Percentiles rank a stretch among this genome's conserved stretches.
Evolutionary conservation across 129 eudicot genomes (phyloP).

Genomic region (Artemisia annua): DNA sequence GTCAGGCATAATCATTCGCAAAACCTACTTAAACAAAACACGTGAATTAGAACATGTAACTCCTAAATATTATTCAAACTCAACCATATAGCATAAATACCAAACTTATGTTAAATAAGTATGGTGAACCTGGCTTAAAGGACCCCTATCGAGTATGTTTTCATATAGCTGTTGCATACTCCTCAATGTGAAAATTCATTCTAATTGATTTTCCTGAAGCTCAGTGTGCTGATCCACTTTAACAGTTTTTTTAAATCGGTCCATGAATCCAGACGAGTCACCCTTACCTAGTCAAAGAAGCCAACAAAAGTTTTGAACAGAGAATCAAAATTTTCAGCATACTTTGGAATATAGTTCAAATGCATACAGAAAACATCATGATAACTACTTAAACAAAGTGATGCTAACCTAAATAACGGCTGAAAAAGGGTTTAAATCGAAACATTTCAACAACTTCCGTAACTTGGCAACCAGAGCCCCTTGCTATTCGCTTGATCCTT

Average conservation of each 20-base stretch:
- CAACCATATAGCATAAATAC: too few species aligned
- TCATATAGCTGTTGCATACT: slow-evolving; percentile 80
- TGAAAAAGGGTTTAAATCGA: slow-evolving; percentile 89
- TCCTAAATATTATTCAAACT: not conserved
- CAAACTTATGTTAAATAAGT: not conserved
- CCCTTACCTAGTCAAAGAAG: slow-evolving; percentile 68
- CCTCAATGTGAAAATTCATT: slow-evolving; percentile 76
- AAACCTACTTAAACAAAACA: slow-evolving; percentile 47
- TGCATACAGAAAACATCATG: not conserved
- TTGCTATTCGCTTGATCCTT: too few species aligned
- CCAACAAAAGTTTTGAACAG: not conserved
- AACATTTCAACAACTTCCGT: slow-evolving; percentile 93
- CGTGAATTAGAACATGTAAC: not conserved
- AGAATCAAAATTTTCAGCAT: not conserved
- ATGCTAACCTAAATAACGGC: slow-evolving; percentile 83
- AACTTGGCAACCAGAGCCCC: not conserved
- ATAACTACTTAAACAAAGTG: not conserved
- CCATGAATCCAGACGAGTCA: slow-evolving; percentile 86
- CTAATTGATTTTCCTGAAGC: slow-evolving; percentile 81
- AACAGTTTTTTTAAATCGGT: slow-evolving; percentile 90
- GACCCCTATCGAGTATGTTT: slow-evolving; percentile 80
- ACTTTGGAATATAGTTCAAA: not conserved
- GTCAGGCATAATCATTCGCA: slow-evolving; percentile 97
- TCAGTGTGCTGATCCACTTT: slow-evolving; percentile 93
- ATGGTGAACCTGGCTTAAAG: slow-evolving; percentile 68